Evolutionary conservation across 2,329 filamentous ascomycete genomes (phyloP).

Genomic region (Grosmannia penicillata): DNA sequence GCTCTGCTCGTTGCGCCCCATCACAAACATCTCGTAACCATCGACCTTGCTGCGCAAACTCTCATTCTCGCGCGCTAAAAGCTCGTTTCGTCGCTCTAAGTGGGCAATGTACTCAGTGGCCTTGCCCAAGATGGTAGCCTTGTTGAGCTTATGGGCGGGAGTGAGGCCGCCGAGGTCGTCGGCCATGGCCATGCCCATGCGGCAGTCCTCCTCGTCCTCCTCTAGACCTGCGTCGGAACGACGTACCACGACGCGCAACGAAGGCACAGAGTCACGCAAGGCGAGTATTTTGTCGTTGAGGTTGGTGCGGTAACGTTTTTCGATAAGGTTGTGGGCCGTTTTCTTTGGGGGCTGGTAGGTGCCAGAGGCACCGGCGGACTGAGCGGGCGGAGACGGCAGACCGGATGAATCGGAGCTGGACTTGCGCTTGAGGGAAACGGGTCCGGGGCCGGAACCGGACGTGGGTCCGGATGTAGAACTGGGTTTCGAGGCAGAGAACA

Average conservation of each 20-base stretch:
- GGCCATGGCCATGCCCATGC: conserved; percentile 22
- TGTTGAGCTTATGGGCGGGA: conserved; percentile 26
- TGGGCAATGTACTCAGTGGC: conserved; percentile 23
- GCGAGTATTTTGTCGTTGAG: conserved; percentile 73
- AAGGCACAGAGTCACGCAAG: conserved; percentile 52
- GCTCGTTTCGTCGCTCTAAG: conserved; percentile 20
- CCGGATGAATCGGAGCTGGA: conserved; percentile 8
- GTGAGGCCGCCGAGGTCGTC: conserved; percentile 23
- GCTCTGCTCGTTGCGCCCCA: conserved; percentile 12
- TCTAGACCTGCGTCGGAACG: conserved; percentile 21
- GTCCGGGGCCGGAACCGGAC: conserved; percentile 7
- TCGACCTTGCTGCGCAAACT: conserved; percentile 23
- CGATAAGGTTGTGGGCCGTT: conserved; percentile 73
- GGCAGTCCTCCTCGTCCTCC: conserved; percentile 24
- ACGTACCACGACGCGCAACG: conserved; percentile 30
- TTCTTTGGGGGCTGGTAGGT: conserved; percentile 39
- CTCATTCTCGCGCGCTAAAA: conserved; percentile 28
- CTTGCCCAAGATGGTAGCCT: conserved; percentile 26
- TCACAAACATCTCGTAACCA: conserved; percentile 18
- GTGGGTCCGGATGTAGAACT: no score
- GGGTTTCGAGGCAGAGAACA: no score
- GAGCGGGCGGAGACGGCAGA: conserved; percentile 9
- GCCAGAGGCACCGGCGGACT: conserved; percentile 1
- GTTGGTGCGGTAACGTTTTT: conserved; percentile 73
- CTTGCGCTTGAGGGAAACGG: conserved; percentile 17